Evolutionary conservation across 257 asterid species (phyloP).

Genomic region (Przewalskia tangutica): DNA sequence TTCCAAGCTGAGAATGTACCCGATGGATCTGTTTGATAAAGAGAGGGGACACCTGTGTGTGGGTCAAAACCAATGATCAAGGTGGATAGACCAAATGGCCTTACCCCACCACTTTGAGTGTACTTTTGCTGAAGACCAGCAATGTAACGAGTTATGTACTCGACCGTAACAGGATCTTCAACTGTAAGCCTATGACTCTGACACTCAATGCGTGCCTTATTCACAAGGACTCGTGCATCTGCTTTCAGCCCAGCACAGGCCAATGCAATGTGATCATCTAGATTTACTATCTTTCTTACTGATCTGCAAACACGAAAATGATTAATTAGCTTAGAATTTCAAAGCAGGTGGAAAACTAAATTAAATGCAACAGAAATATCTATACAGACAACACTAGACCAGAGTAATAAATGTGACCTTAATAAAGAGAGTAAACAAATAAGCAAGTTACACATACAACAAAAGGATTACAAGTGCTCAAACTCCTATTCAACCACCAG

Average conservation of each 20-base stretch:
- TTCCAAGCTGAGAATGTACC: slow-evolving; percentile 99
- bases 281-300: slow-evolving; percentile 85
- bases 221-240: slow-evolving; percentile 91
- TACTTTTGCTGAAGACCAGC: slow-evolving; percentile 99
- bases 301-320: slow-evolving; percentile 48
- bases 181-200: slow-evolving; percentile 79
- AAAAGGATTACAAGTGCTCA: not conserved
- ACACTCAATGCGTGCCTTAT: slow-evolving; percentile 90
- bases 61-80: slow-evolving; percentile 98
- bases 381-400: not conserved
- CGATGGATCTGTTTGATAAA: slow-evolving; percentile 96
- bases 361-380: not conserved
- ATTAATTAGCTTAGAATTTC: slow-evolving; percentile 1
- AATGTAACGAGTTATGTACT: slow-evolving; percentile 90
- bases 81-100: slow-evolving; percentile 98
- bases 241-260: slow-evolving; percentile 99
- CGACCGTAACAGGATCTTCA: slow-evolving; percentile 96
- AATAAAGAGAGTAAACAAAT: not conserved
- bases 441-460: not conserved
- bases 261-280: slow-evolving; percentile 90
- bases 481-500: not conserved
- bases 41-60: slow-evolving; percentile 74
- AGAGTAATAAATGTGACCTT: not conserved
- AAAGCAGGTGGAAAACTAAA: not conserved
- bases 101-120: slow-evolving; percentile 99